A percentile compares a stretch with the other conserved stretches of the same genome.
Evolutionary conservation across 2,329 filamentous ascomycete genomes (phyloP).

Genomic region (Xylariaceae sp.): DNA sequence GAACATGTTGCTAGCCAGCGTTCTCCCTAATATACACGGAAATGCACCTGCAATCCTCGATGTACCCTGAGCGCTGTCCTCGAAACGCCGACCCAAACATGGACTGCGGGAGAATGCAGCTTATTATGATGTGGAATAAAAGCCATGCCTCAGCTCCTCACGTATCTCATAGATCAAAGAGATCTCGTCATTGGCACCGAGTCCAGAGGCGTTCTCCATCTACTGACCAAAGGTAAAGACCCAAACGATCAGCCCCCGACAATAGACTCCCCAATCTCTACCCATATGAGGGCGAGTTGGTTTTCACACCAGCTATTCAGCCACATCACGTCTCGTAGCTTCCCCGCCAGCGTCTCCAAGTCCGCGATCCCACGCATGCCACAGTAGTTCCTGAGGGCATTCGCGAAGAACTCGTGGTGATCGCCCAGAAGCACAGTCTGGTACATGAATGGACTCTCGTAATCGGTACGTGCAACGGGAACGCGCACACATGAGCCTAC

Average conservation of each 20-base stretch:
- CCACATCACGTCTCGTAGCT: constrained; percentile 25
- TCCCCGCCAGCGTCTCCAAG: constrained; percentile 17
- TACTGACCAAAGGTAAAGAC: background rate
- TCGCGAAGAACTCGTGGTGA: constrained; percentile 26
- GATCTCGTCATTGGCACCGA: too few species aligned
- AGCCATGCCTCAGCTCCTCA: too few species aligned
- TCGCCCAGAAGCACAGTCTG: constrained; percentile 14
- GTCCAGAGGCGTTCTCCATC: background rate
- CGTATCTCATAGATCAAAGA: too few species aligned
- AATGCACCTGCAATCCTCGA: too few species aligned
- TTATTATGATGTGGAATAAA: too few species aligned
- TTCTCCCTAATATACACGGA: too few species aligned
- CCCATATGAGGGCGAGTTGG: constrained; percentile 25
- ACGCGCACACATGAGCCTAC: constrained; percentile 27
- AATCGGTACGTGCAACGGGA: constrained; percentile 9
- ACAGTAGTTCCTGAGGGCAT: constrained; percentile 23
- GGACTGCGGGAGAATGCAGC: too few species aligned
- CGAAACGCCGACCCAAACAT: too few species aligned
- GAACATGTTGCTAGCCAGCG: too few species aligned
- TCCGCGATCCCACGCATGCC: constrained; percentile 19
- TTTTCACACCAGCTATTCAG: constrained; percentile 28
- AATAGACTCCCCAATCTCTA: constrained; percentile 19
- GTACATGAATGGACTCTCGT: constrained; percentile 7
- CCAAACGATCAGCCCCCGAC: constrained; percentile 11
- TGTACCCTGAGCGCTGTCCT: too few species aligned